Evolutionary conservation across 805 yeast species (phyloP).

Genomic region (Spathaspora boniae): DNA sequence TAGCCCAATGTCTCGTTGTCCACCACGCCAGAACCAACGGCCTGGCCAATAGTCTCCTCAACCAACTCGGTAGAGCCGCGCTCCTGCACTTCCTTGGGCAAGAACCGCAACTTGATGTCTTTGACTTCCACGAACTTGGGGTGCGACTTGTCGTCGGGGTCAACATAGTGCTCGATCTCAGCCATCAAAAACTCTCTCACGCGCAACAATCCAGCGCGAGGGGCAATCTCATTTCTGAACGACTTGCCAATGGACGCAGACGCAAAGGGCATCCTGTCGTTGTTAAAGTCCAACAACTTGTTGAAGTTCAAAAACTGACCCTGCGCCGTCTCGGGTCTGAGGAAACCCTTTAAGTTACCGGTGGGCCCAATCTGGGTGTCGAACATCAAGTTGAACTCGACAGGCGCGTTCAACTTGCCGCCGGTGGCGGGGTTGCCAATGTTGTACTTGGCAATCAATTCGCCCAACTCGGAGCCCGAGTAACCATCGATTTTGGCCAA

Average conservation of each 20-base stretch:
- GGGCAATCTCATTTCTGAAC: conserved; percentile 97
- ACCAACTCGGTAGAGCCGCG: conserved; percentile 71
- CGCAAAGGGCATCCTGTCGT: conserved; percentile 98
- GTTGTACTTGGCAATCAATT: conserved; percentile 73
- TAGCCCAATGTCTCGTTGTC: conserved; percentile 97
- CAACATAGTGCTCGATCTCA: conserved; percentile 97
- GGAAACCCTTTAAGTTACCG: conserved; percentile 89
- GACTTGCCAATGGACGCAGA: conserved; percentile 98
- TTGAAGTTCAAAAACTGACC: conserved; percentile 96
- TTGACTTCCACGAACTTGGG: conserved; percentile 72
- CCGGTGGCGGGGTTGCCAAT: conserved; percentile 92
- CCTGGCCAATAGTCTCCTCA: conserved; percentile 78
- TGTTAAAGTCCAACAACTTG: conserved; percentile 91
- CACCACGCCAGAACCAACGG: conserved; percentile 81
- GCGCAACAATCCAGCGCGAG: conserved; percentile 95
- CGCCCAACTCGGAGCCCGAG: conserved; percentile 90
- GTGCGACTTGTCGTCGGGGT: conserved; percentile 84
- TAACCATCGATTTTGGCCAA: conserved; percentile 94
- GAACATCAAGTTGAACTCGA: conserved; percentile 96
- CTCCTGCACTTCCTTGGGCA: conserved; percentile 86
- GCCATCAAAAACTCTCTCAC: conserved; percentile 99
- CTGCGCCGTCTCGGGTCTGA: conserved; percentile 99
- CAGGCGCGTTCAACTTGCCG: conserved; percentile 82
- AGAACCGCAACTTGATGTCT: conserved; percentile 68
- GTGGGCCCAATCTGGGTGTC: conserved; percentile 99